Percentiles rank a stretch among this genome's conserved stretches.
phyloP scores from a whole-genome alignment of 352 stramenopile genomes.

The Phytophthora hybrid region DNA sequence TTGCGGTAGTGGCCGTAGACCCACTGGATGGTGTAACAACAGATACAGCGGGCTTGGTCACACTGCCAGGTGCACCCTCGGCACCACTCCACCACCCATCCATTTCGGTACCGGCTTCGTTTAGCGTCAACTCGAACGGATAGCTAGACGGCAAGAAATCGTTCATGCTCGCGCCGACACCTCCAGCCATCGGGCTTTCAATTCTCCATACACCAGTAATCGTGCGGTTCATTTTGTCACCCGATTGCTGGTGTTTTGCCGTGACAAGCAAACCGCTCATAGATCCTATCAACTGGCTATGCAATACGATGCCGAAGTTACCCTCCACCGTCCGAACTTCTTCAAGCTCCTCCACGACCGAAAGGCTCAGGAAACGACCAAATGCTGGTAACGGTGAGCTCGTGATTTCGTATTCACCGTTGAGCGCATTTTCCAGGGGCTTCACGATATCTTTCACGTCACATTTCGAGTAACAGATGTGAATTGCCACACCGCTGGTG shows the following conservation, averaged over 20 bases:
- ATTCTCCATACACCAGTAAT: conserved; percentile 76
- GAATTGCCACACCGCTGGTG: conserved; percentile 75
- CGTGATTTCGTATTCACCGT: conserved; percentile 84
- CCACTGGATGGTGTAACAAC: conserved; percentile 22
- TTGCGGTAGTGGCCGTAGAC: conserved; percentile 13
- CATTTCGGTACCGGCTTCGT: conserved; percentile 59
- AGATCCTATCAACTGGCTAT: conserved; percentile 64
- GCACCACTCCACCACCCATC: conserved; percentile 82
- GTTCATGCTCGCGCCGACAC: conserved; percentile 53
- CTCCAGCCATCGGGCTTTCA: conserved; percentile 45
- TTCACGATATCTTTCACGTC: conserved; percentile 58
- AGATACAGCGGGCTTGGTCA: conserved; percentile 25
- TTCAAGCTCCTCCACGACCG: conserved; percentile 62
- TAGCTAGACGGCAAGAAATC: conserved; percentile 73
- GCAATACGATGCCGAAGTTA: conserved; percentile 80
- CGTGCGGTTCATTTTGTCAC: conserved; percentile 36
- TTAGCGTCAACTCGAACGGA: conserved; percentile 73
- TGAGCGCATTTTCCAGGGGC: conserved; percentile 70
- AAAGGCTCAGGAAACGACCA: conserved; percentile 67
- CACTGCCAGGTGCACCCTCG: conserved; percentile 41
- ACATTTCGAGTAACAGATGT: conserved; percentile 77
- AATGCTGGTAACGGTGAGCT: conserved; percentile 49
- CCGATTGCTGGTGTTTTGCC: conserved; percentile 34
- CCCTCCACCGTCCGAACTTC: conserved; percentile 63
- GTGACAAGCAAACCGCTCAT: conserved; percentile 67